Evolutionary conservation across 1,284 basidiomycete species (phyloP), one percentile per base, ranked within the genome.

Genomic region (Boletus semigastroideus): DNA sequence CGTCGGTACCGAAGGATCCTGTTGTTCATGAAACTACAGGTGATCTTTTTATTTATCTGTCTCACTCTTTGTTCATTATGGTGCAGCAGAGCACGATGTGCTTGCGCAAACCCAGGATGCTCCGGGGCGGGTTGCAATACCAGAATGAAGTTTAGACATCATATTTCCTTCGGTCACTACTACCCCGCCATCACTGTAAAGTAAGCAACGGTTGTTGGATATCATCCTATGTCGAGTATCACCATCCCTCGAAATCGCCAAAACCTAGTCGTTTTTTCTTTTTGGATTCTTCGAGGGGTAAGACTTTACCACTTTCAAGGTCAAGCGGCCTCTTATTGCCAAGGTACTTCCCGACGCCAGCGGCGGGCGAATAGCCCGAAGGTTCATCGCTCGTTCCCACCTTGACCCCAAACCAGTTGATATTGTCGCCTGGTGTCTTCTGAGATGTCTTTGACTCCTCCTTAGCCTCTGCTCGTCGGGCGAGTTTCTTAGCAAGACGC

Each of bases 401-500:
- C 66, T 87, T 90, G 39, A 83, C 80, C n/a, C 89, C 89, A 67
- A 92, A 92, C 90, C 89, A 92, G 60, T 90, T 92, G 37, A 85
- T 76, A 51, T 86, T 78, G 56, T 92, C 89, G 42, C 72, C 72
- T 4, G 72, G 67, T 55, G 73, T 80, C 59, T 82, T 80, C 54
- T 77, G 72, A 11, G 54, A 17, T 17, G 28, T 51, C 28, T 68
- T 57, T 27, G 57, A 46, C 6, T 54, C 54, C 44, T 65, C 61
- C 11, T 61, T 67, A 40, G 76, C 76, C 48, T 77, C 83, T n/a
- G 80, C 80, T 60, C 81, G 80, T 58, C 78, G 80, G 1, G 87
- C 84, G 3, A 92, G 75, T 58, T 88, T 89, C 64, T 86, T 90
- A 27, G 82, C 79, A 16, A 90, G 78, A 11, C 90, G 83, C 13